Percentiles rank a stretch among this genome's conserved stretches.
These are phyloP conservation scores for Saccharomycopsis babjevae DNA, from an alignment of 805 yeast species.

Conservation along the genomic window DNA sequence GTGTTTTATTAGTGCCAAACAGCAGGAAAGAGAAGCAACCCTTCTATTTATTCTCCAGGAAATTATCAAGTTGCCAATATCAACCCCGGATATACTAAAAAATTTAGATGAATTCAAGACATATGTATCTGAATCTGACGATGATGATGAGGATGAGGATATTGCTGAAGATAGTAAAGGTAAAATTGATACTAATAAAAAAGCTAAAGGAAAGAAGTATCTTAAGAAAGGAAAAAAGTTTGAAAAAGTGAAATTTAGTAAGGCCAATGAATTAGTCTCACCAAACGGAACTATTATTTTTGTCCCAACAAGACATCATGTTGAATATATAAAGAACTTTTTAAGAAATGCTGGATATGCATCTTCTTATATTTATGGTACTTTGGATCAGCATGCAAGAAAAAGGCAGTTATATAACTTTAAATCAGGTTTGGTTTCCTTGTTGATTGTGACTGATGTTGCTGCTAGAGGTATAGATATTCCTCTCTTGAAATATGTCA, in stretches of 20 bases:
- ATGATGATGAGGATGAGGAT: conserved; percentile 33
- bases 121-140: conserved; percentile 43
- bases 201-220: conserved; percentile 17
- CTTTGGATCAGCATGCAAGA: conserved; percentile 92
- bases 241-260: conserved; percentile 51
- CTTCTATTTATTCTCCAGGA: conserved; percentile 68
- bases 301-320: conserved; percentile 97
- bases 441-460: conserved; percentile 95
- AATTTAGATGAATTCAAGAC: conserved; percentile 40
- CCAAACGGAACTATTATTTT: conserved; percentile 82
- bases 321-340: conserved; percentile 72
- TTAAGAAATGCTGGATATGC: conserved; percentile 75
- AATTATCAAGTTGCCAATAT: conserved; percentile 74
- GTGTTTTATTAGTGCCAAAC: conserved; percentile 75
- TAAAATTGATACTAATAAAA: neutral
- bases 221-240: conserved; percentile 27
- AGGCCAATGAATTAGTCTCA: conserved; percentile 78
- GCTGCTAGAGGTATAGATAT: conserved; percentile 99
- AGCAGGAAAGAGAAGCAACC: conserved; percentile 83
- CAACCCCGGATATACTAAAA: conserved; percentile 56
- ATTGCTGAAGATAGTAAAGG: conserved; percentile 28
- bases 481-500: conserved; percentile 89
- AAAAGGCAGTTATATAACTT: conserved; percentile 78
- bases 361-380: conserved; percentile 82
- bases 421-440: conserved; percentile 69